Conservation (phyloP, 2,329 filamentous ascomycete species). For the Didymella segeticola region DNA sequence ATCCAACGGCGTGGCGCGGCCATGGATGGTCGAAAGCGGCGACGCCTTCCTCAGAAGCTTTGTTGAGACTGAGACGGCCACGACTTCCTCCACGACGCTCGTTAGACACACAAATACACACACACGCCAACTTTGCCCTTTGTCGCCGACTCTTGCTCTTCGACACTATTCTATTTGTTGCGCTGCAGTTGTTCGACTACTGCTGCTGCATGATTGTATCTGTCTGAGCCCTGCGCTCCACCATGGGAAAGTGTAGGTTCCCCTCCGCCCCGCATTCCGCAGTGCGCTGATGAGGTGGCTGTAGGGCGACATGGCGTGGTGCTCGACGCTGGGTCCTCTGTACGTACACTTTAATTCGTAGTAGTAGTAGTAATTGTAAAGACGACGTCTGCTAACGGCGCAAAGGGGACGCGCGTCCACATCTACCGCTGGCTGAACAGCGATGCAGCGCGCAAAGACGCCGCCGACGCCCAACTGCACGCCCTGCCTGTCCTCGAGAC, state of each 20-base stretch:
- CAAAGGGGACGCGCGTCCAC: slow-evolving; percentile 83
- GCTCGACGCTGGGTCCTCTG: slow-evolving; percentile 94
- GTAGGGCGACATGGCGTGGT: slow-evolving; percentile 84
- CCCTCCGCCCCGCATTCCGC: slow-evolving; percentile 15
- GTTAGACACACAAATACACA: not conserved
- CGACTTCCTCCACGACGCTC: slow-evolving; percentile 9
- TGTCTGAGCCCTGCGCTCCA: slow-evolving; percentile 28
- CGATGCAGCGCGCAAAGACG: slow-evolving; percentile 68
- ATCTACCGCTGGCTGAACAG: slow-evolving; percentile 93
- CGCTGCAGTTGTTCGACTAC: too few relatives aligned
- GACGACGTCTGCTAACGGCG: slow-evolving; percentile 23
- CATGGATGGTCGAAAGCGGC: too few relatives aligned
- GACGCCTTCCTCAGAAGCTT: too few relatives aligned
- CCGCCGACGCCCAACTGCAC: slow-evolving; percentile 65
- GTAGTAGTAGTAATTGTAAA: too few relatives aligned
- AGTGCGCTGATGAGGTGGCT: slow-evolving; percentile 31
- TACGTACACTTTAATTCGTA: slow-evolving; percentile 44
- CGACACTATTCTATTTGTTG: slow-evolving; percentile 1
- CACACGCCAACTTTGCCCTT: not conserved
- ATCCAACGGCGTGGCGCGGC: too few relatives aligned
- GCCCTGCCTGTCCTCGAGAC: slow-evolving; percentile 81
- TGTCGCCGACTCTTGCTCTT: slow-evolving; percentile 9
- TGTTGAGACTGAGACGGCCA: not conserved
- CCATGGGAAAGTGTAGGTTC: slow-evolving; percentile 53
- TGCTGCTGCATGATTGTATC: slow-evolving; percentile 40